These are phyloP conservation scores for Lasiosphaeris hirsuta DNA, from an alignment of 495 filamentous ascomycete genomes.

Conservation along the genomic window DNA sequence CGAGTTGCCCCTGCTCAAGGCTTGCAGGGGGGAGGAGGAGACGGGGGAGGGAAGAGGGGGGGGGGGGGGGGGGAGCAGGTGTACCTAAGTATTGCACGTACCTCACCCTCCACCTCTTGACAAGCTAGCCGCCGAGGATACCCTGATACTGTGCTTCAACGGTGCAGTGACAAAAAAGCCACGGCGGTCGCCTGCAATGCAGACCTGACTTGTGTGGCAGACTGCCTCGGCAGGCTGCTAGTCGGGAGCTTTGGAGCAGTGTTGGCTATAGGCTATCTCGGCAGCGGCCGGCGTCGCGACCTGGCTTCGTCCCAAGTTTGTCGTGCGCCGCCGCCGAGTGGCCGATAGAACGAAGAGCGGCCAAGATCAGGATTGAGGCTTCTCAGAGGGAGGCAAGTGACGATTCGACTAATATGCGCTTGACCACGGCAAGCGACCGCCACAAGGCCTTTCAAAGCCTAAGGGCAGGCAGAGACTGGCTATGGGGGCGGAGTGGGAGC, in stretches of 20 bases:
- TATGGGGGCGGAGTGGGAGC: slow-evolving; percentile 3
- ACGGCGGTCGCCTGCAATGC: neutral
- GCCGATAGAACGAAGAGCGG: too few species aligned
- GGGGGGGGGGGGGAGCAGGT: neutral
- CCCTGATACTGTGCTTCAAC: slow-evolving; percentile 6
- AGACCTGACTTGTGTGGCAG: neutral
- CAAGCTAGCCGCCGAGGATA: slow-evolving; percentile 12
- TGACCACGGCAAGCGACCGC: neutral
- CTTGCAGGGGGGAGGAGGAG: neutral
- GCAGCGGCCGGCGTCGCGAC: too few species aligned
- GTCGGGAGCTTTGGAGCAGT: too few species aligned
- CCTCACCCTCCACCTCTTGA: neutral
- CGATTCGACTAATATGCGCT: too few species aligned
- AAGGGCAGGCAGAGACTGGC: neutral
- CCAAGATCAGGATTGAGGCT: too few species aligned
- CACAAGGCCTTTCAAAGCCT: neutral
- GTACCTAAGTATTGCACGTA: neutral
- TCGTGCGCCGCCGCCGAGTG: too few species aligned
- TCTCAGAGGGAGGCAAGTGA: too few species aligned
- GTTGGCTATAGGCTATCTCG: too few species aligned
- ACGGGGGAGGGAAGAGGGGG: neutral
- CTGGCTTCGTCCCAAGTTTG: too few species aligned
- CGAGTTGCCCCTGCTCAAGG: too few species aligned
- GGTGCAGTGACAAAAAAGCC: slow-evolving; percentile 2
- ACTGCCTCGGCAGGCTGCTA: too few species aligned